Base-by-base conservation (phyloP, 371 early-diverging fungal species). In the Globomyces sp. region DNA sequence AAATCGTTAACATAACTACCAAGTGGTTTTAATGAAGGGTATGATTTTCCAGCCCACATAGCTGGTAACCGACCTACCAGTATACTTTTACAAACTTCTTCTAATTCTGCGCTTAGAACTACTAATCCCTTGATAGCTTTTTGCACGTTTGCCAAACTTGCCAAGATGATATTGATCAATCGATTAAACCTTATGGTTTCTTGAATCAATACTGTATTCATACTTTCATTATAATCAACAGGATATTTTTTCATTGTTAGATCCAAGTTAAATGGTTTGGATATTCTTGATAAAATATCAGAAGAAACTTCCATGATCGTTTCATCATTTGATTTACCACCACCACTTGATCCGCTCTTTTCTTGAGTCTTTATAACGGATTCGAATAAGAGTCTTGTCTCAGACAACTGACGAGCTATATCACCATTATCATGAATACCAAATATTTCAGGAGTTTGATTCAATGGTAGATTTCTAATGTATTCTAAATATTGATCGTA, bases 351-450 rank as follows among this genome's bases (percentile, higher is more conserved):
- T 9, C 58, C 53, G 13, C 67, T 68, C 10, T 71, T 59, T 51
- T 77, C 85, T 69, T 83, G 85, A n/a, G 86, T 84, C 43, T 74
- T 74, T n/a, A 80, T 58, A 3, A 85, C 74, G 1, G 81, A 77
- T 10, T 79, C 80, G 53, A 85, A 79, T 36, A 85, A 55, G 58
- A 64, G 55, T 34, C 74, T 66, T 24, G 86, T 85, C 44, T 85
- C 86, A 4, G 81, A 71, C 1, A 83, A 76, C 65, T 85, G 82
- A 11, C 82, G 73, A 2, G 85, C 79, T 62, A 85, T 85, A 66
- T 85, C 86, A 8, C 83, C 86, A 66, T 85, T 85, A 49, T 85
- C 85, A 67, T 85, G 85, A 45, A 85, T 80, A 2, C 83, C 83
- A 70, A 85, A 85, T 8, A 82, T 77, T 58, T 85, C 84, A 6